Evolutionary conservation across 768 basidiomycete genomes (phyloP).

Genomic region (Suillus americanus): DNA sequence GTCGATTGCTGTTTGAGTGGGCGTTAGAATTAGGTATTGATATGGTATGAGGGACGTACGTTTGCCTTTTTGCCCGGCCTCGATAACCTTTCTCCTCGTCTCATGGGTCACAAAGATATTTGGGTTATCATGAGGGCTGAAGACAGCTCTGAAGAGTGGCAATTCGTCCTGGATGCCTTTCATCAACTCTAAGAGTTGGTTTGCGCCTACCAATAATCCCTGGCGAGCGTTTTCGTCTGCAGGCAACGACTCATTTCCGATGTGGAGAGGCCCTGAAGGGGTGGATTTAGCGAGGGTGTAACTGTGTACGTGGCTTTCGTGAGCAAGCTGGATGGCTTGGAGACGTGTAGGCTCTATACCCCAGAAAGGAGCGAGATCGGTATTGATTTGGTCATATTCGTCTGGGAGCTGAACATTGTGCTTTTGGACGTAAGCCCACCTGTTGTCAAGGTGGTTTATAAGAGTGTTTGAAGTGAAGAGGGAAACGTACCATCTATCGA

Average conservation of each 20-base stretch:
- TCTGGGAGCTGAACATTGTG: conserved; percentile 50
- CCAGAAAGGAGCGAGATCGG: conserved; percentile 44
- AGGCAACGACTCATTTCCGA: conserved; percentile 19
- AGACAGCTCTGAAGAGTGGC: conserved; percentile 46
- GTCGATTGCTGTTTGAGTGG: neutral
- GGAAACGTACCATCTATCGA: conserved; percentile 43
- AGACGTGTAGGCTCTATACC: conserved; percentile 37
- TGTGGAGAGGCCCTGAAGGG: conserved; percentile 7
- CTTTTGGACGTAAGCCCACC: conserved; percentile 47
- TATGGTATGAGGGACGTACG: neutral
- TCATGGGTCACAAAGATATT: conserved; percentile 36
- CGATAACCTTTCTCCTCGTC: conserved; percentile 29
- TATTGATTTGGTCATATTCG: conserved; percentile 53
- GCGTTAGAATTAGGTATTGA: neutral
- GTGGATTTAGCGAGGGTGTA: conserved; percentile 35
- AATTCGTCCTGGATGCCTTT: conserved; percentile 38
- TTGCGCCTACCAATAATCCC: conserved; percentile 18
- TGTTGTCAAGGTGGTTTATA: conserved; percentile 6
- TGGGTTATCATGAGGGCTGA: conserved; percentile 46
- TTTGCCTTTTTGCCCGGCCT: conserved; percentile 25
- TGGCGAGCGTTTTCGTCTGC: neutral
- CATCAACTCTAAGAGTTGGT: conserved; percentile 41
- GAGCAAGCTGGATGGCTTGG: conserved; percentile 23
- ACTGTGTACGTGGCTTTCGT: conserved; percentile 31
- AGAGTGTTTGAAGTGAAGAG: neutral